phyloP scores from a whole-genome alignment of 1,284 basidiomycete genomes.

The Cystobasidiaceae sp. region DNA sequence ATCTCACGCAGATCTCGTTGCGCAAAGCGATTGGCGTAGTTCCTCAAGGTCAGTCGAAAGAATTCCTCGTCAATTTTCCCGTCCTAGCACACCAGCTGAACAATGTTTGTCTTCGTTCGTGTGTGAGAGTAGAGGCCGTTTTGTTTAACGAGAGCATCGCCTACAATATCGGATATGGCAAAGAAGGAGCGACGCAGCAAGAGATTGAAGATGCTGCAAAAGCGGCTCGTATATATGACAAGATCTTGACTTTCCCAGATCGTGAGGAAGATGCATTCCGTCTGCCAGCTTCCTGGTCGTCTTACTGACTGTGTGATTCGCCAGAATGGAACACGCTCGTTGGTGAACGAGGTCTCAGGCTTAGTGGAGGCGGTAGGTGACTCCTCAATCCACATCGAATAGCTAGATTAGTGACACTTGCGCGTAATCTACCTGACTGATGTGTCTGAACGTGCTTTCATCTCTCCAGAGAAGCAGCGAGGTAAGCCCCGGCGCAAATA shows the following conservation, averaged over 20 bases:
- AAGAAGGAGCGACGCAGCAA: constrained; percentile 53
- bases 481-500: neutral
- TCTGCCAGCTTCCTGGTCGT: neutral
- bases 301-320: constrained; percentile 66
- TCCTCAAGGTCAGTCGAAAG: constrained; percentile 48
- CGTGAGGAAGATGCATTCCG: constrained; percentile 47
- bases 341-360: constrained; percentile 72
- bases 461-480: constrained; percentile 22
- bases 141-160: constrained; percentile 64
- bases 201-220: constrained; percentile 67
- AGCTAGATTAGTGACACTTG: too few relatives aligned
- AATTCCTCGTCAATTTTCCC: too few relatives aligned
- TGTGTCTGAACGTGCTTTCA: neutral
- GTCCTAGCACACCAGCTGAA: neutral
- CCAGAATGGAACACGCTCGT: constrained; percentile 67
- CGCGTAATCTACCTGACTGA: too few relatives aligned
- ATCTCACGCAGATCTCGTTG: constrained; percentile 71
- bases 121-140: constrained; percentile 61
- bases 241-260: constrained; percentile 70
- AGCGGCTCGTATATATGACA: constrained; percentile 75
- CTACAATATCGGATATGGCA: constrained; percentile 37
- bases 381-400: neutral
- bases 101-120: neutral
- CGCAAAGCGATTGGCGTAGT: constrained; percentile 61
- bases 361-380: constrained; percentile 50